These are phyloP conservation scores for Suillus paluster DNA, from an alignment of 768 basidiomycete genomes.

Conservation along the genomic window DNA sequence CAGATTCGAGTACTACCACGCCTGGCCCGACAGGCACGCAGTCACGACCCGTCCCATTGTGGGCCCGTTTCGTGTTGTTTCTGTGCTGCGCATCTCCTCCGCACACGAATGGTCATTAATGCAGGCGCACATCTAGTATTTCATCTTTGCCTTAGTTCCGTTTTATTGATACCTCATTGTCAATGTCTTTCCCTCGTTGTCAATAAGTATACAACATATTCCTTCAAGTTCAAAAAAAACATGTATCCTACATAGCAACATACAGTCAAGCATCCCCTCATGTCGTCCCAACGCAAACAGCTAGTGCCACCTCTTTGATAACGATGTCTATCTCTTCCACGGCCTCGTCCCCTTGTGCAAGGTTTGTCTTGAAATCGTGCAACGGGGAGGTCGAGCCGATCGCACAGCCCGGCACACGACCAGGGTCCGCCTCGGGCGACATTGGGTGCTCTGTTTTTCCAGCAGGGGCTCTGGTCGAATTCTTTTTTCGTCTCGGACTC, in stretches of 20 bases:
- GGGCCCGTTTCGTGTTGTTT: background rate
- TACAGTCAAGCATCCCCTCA: too few species aligned
- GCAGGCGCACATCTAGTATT: too few species aligned
- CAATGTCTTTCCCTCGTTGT: too few species aligned
- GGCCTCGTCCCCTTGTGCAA: constrained; percentile 76
- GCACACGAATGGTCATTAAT: background rate
- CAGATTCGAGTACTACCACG: background rate
- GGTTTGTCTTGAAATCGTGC: constrained; percentile 74
- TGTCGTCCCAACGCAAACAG: too few species aligned
- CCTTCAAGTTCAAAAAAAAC: too few species aligned
- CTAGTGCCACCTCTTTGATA: too few species aligned
- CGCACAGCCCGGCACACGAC: constrained; percentile 69
- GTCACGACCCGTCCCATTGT: background rate
- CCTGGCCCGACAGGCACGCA: background rate
- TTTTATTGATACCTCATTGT: too few species aligned
- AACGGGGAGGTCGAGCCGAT: constrained; percentile 77
- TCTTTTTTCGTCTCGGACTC: constrained; percentile 61
- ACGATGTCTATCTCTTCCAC: constrained; percentile 64
- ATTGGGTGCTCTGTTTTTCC: constrained; percentile 35
- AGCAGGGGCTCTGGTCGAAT: constrained; percentile 31
- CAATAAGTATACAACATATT: too few species aligned
- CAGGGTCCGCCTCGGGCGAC: constrained; percentile 49
- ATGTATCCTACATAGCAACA: too few species aligned
- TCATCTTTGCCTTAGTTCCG: too few species aligned
- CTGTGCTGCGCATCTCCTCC: background rate